These are phyloP conservation scores for Thermomucor indicae-seudaticae DNA, from an alignment of 371 early-diverging fungal genomes.

Conservation along the genomic window DNA sequence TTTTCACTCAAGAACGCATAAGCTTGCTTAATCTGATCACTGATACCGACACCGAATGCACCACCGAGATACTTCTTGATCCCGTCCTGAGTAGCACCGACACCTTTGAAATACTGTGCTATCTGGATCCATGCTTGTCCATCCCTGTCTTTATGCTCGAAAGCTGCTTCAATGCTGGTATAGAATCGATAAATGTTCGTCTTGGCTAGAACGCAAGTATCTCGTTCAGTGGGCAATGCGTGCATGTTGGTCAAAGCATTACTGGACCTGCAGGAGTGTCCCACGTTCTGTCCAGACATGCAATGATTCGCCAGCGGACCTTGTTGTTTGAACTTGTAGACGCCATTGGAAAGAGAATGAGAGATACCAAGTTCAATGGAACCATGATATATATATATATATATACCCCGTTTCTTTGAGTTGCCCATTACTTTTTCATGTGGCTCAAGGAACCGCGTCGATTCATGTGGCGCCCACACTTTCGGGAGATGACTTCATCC, in stretches of 20 bases:
- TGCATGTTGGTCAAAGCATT: neutral
- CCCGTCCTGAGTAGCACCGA: constrained; percentile 15
- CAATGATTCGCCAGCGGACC: constrained; percentile 15
- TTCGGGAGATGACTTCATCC: too few species aligned
- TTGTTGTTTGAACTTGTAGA: too few species aligned
- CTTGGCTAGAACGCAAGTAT: constrained; percentile 12
- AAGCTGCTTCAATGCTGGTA: constrained; percentile 4
- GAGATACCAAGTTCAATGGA: too few species aligned
- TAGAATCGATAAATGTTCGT: constrained; percentile 28
- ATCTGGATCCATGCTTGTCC: constrained; percentile 17
- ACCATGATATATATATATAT: too few species aligned
- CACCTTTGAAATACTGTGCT: constrained; percentile 21
- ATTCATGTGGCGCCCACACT: too few species aligned
- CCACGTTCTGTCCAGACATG: constrained; percentile 41
- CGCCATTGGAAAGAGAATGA: too few species aligned
- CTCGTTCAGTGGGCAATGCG: neutral
- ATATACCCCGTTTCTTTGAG: too few species aligned
- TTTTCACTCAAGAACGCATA: constrained; percentile 23
- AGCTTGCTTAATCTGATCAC: constrained; percentile 24
- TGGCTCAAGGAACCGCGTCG: too few species aligned
- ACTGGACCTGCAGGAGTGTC: constrained; percentile 31
- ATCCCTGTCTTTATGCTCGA: neutral
- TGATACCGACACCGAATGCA: constrained; percentile 32
- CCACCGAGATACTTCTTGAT: constrained; percentile 21
- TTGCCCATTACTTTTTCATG: too few species aligned